Evolutionary conservation across 139 green algal genomes (phyloP), one percentile per base, ranked within the genome.

Genomic region (Microglena sp.): DNA sequence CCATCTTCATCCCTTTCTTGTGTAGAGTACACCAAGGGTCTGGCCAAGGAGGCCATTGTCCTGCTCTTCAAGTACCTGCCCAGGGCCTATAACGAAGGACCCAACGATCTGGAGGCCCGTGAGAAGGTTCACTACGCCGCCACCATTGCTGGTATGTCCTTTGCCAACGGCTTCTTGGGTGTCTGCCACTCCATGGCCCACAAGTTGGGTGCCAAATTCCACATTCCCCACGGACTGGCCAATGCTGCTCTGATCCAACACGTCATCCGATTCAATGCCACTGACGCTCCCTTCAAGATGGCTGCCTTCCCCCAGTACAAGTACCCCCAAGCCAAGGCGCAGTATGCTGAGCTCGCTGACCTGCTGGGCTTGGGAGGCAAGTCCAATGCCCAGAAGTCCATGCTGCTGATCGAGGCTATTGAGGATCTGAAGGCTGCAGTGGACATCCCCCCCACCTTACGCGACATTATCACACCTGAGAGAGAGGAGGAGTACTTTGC

Each of bases 91-190:
- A 55, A 68, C 54, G 69, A 82, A 57, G 82, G 82, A 21, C 28
- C 57, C 54, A 70, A 72, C 60, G 76, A 88, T 73, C 67, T 46
- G 56, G 59, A 81, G 60, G 83, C 83, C 15, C 65, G 83, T 5
- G 83, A 89, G 62, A 85, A 84, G 68, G 67, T 88, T 70, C 83
- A 90, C 73, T 75, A 75, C 33, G 83, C 83, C 1, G 77, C 83
- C 58, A 84, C 83, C 36, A 89, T 90, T 35, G 83, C 83, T 11
- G 83, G 83, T 61, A 90, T 90, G 83, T 80, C 83, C 28, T 90
- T 90, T 61, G 83, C 74, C 60, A 90, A 90, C 67, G 83, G 83
- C 3, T 90, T 90, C 74, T 73, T 90, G 45, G 83, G 83, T 45
- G 75, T 90, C 33, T 89, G 80, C 76, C 83, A 90, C 80, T 87